Percentiles rank a stretch among this genome's conserved stretches.
phyloP scores from a whole-genome alignment of 306 rosid genomes.

The Dicorynia guianensis region DNA sequence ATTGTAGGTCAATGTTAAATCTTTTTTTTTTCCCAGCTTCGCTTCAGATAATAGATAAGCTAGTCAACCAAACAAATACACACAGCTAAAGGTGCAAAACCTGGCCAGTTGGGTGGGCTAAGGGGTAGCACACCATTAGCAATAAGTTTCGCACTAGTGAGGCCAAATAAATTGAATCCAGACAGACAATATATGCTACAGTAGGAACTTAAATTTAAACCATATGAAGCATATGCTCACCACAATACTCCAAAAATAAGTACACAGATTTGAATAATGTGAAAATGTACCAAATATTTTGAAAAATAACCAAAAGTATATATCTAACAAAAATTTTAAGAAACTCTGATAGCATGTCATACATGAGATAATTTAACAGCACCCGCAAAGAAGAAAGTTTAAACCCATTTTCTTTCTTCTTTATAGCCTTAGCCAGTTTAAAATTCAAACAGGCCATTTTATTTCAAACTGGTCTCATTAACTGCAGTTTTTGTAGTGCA shows the following conservation, averaged over 20 bases:
- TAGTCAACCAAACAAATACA: no score
- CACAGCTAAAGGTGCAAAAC: no score
- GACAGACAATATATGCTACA: neutral
- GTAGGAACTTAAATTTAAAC: constrained; percentile 14
- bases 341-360: constrained; percentile 4
- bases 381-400: constrained; percentile 7
- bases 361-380: neutral
- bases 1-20: no score
- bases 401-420: neutral
- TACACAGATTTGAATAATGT: neutral
- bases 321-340: neutral
- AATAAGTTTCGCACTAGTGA: constrained; percentile 3
- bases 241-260: neutral
- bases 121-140: no score
- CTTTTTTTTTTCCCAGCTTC: no score
- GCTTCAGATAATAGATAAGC: no score
- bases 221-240: constrained; percentile 9
- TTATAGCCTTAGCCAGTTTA: constrained; percentile 10
- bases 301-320: neutral
- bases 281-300: constrained; percentile 2
- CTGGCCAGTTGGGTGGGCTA: no score
- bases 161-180: constrained; percentile 22
- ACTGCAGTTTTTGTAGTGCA: constrained; percentile 7
- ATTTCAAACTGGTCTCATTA: constrained; percentile 11
- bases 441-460: neutral